Conservation (phyloP, 2,329 filamentous ascomycete species). For the Emergomyces pasteurianus region DNA sequence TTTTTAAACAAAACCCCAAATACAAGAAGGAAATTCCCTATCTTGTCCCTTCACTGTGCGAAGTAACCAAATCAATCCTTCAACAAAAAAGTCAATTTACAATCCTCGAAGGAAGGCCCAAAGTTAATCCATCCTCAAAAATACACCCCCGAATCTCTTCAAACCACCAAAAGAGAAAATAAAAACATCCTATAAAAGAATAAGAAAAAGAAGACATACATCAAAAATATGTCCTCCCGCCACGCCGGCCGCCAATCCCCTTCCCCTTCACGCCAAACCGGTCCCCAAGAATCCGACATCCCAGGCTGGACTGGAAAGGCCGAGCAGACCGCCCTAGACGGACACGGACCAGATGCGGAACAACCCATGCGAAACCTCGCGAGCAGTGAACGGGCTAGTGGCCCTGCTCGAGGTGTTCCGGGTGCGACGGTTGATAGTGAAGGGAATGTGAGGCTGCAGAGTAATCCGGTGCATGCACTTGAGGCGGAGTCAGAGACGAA, state of each 20-base stretch:
- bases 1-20: background rate
- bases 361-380: conserved; percentile 33
- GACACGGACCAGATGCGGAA: background rate
- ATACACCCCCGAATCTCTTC: background rate
- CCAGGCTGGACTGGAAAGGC: conserved; percentile 22
- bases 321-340: conserved; percentile 16
- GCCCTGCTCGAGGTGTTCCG: background rate
- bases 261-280: conserved; percentile 55
- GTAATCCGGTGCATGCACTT: conserved; percentile 32
- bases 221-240: conserved; percentile 50
- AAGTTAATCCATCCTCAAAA: background rate
- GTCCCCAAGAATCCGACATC: conserved; percentile 50
- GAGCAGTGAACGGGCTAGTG: conserved; percentile 15
- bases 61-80: too few relatives aligned
- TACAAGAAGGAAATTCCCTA: background rate
- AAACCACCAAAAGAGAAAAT: background rate
- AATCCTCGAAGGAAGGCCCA: background rate
- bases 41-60: too few relatives aligned
- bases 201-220: conserved; percentile 18
- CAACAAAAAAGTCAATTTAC: background rate
- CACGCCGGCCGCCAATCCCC: conserved; percentile 66
- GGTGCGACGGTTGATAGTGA: conserved; percentile 12
- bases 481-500: conserved; percentile 23
- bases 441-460: conserved; percentile 17
- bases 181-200: too few relatives aligned